Percentiles rank a stretch among this genome's conserved stretches.
Conservation (phyloP, 2,329 filamentous ascomycete genomes). For the Chalara sp. region DNA sequence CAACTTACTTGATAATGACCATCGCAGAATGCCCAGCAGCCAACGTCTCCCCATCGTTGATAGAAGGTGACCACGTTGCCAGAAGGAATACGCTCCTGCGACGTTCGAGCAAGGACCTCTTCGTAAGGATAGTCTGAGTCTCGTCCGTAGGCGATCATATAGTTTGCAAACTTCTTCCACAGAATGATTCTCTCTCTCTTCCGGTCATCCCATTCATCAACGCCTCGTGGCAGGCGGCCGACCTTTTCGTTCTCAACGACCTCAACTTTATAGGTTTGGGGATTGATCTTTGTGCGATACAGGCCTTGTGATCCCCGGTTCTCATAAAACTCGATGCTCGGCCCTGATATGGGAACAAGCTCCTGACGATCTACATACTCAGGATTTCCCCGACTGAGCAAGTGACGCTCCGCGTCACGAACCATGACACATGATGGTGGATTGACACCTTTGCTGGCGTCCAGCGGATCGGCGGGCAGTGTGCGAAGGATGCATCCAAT, state of each 20-base stretch:
- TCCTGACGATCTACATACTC: slow-evolving; percentile 51
- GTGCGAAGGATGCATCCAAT: slow-evolving; percentile 63
- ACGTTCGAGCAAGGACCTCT: slow-evolving; percentile 31
- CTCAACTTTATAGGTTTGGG: slow-evolving; percentile 51
- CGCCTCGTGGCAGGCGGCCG: slow-evolving; percentile 55
- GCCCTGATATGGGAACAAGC: slow-evolving; percentile 56
- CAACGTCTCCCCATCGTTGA: slow-evolving; percentile 73
- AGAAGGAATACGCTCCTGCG: slow-evolving; percentile 22
- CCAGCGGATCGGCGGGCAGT: slow-evolving; percentile 39
- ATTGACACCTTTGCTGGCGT: slow-evolving; percentile 41
- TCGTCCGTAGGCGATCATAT: slow-evolving; percentile 67
- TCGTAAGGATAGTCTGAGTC: slow-evolving; percentile 54
- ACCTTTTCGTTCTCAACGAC: slow-evolving; percentile 45
- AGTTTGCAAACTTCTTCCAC: slow-evolving; percentile 70
- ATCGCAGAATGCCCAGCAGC: slow-evolving; percentile 75
- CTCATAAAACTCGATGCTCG: slow-evolving; percentile 65
- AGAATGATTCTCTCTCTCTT: slow-evolving; percentile 60
- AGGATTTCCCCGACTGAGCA: slow-evolving; percentile 52
- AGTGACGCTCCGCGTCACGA: slow-evolving; percentile 63
- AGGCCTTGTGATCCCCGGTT: slow-evolving; percentile 61
- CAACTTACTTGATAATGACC: slow-evolving; percentile 64
- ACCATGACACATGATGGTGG: slow-evolving; percentile 69
- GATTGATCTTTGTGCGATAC: slow-evolving; percentile 54
- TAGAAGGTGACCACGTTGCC: slow-evolving; percentile 69
- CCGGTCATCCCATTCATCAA: slow-evolving; percentile 57